Evolutionary conservation across 2,329 filamentous ascomycete species (phyloP).

Genomic region (Hypoxylon sp.): DNA sequence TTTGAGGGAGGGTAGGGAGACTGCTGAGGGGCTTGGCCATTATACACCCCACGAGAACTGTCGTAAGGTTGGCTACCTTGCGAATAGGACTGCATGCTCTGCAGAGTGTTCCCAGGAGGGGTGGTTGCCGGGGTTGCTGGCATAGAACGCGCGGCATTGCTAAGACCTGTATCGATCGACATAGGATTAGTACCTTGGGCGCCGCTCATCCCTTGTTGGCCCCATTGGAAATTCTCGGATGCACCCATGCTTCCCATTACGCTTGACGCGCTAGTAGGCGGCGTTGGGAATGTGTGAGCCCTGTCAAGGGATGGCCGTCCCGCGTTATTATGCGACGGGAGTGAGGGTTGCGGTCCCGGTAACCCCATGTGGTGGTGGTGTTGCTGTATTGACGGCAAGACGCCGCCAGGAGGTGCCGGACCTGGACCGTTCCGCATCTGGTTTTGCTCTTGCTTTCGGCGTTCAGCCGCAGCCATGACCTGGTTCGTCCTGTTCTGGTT

Average conservation of each 20-base stretch:
- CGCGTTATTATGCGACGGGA: constrained; percentile 78
- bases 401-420: constrained; percentile 64
- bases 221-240: constrained; percentile 87
- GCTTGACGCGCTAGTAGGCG: constrained; percentile 92
- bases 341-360: constrained; percentile 67
- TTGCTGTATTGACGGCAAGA: constrained; percentile 77
- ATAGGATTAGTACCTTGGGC: constrained; percentile 78
- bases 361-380: constrained; percentile 74
- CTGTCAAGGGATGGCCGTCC: constrained; percentile 84
- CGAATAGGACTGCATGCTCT: constrained; percentile 85
- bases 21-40: constrained; percentile 76
- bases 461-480: constrained; percentile 88
- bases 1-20: constrained; percentile 78
- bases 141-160: constrained; percentile 82
- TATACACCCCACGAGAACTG: constrained; percentile 83
- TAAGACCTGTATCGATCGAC: constrained; percentile 84
- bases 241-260: constrained; percentile 81
- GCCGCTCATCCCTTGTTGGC: constrained; percentile 72
- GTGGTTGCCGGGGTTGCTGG: constrained; percentile 93
- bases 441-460: constrained; percentile 79
- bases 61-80: constrained; percentile 80
- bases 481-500: constrained; percentile 87
- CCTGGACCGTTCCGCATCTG: constrained; percentile 73
- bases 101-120: constrained; percentile 82
- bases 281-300: constrained; percentile 93